Percentiles rank a stretch among this genome's conserved stretches.
Conservation (phyloP, 2,329 filamentous ascomycete genomes). For the Claviceps sp. region DNA sequence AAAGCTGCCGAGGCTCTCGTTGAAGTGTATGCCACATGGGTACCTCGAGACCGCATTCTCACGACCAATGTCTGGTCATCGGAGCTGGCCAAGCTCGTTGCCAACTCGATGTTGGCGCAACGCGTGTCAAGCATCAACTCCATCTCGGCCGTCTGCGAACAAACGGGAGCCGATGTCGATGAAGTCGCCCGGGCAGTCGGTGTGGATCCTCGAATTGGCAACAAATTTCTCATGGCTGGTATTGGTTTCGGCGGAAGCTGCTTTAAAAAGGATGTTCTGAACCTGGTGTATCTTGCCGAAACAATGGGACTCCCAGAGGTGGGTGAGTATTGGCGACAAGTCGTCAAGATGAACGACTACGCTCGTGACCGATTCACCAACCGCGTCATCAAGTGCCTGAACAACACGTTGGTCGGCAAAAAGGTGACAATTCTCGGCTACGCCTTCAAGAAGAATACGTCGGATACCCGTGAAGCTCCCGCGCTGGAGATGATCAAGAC, state of each 20-base stretch:
- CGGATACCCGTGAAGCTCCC: slow-evolving; percentile 58
- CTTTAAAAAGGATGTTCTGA: slow-evolving; percentile 70
- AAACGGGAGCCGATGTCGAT: slow-evolving; percentile 60
- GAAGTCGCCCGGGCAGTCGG: slow-evolving; percentile 57
- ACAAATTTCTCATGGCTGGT: slow-evolving; percentile 59
- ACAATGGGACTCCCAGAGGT: slow-evolving; percentile 57
- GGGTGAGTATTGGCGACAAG: slow-evolving; percentile 60
- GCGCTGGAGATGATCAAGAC: slow-evolving; percentile 54
- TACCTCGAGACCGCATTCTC: slow-evolving; percentile 52
- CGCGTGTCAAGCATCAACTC: slow-evolving; percentile 72
- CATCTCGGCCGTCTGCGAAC: slow-evolving; percentile 67
- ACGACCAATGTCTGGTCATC: slow-evolving; percentile 66
- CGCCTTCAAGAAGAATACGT: slow-evolving; percentile 70
- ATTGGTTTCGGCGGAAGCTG: slow-evolving; percentile 71
- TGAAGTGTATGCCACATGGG: slow-evolving; percentile 57
- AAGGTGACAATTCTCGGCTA: slow-evolving; percentile 63
- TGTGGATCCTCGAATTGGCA: slow-evolving; percentile 57
- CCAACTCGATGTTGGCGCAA: slow-evolving; percentile 71
- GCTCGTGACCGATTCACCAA: slow-evolving; percentile 56
- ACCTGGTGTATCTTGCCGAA: slow-evolving; percentile 60
- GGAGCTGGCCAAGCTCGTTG: slow-evolving; percentile 65
- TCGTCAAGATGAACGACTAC: slow-evolving; percentile 65
- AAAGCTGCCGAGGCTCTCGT: slow-evolving; percentile 50
- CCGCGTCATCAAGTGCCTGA: slow-evolving; percentile 51
- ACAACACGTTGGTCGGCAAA: slow-evolving; percentile 56